Conservation (phyloP, 441 rosid species). For the Biscutella auriculata region DNA sequence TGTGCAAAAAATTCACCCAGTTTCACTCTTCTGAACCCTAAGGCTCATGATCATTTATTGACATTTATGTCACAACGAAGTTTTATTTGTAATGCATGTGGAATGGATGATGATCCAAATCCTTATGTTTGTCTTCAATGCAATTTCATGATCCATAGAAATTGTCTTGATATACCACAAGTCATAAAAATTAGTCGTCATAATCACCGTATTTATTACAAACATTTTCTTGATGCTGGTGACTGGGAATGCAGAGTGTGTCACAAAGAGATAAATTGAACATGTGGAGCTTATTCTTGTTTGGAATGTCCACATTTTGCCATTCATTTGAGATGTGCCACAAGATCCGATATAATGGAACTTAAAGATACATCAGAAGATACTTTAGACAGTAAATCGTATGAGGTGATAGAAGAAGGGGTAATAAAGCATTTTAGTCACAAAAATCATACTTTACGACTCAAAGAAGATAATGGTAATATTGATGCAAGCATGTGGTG, state of each 20-base stretch:
- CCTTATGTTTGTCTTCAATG: conserved; percentile 55
- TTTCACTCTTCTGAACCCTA: neutral
- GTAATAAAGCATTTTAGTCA: neutral
- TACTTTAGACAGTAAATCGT: neutral
- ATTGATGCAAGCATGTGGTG: neutral
- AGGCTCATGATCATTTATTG: conserved; percentile 15
- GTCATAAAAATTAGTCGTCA: conserved; percentile 9
- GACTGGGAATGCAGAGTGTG: conserved; percentile 11
- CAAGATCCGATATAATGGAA: neutral
- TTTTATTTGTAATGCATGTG: conserved; percentile 28
- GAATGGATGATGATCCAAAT: conserved; percentile 29
- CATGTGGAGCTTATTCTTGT: conserved; percentile 12
- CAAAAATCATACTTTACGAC: neutral
- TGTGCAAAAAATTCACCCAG: conserved; percentile 4
- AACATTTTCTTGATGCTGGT: neutral
- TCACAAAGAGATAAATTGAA: neutral
- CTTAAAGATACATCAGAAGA: neutral
- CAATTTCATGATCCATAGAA: conserved; percentile 14
- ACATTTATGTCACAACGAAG: conserved; percentile 2
- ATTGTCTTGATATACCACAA: conserved; percentile 11
- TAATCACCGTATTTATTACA: conserved; percentile 7
- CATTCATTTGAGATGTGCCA: conserved; percentile 14
- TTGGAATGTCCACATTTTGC: neutral
- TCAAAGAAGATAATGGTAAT: neutral
- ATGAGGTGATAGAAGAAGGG: neutral